Conservation (phyloP, 2,329 filamentous ascomycete species). For the Teratosphaeria epicoccoides region DNA sequence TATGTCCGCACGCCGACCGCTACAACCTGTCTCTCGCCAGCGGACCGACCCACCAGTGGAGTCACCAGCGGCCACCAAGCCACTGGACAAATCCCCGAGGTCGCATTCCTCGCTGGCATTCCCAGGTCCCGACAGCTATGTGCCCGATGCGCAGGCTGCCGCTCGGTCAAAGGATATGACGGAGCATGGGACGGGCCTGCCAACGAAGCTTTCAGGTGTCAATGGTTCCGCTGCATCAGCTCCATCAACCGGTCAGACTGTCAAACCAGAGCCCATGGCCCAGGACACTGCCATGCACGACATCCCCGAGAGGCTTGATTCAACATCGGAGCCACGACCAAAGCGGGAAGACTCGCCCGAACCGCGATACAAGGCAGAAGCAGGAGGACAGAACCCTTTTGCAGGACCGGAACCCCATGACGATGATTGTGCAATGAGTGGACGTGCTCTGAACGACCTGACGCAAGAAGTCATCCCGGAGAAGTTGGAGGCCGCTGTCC, state of each 20-base stretch:
- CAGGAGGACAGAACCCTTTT: constrained; percentile 9
- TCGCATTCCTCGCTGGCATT: background rate
- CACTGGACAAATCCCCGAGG: background rate
- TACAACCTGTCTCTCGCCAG: constrained; percentile 11
- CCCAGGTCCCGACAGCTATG: background rate
- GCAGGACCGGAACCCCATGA: constrained; percentile 4
- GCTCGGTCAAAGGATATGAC: background rate
- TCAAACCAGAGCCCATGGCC: background rate
- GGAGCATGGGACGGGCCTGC: too few relatives aligned
- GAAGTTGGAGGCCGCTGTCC: constrained; percentile 31
- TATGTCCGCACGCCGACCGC: constrained; percentile 5
- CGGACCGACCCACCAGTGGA: background rate
- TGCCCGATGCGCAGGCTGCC: background rate
- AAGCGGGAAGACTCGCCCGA: background rate
- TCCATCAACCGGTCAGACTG: background rate
- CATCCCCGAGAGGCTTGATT: background rate
- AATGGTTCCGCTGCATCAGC: background rate
- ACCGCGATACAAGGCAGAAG: background rate
- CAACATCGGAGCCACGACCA: background rate
- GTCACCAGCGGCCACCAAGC: background rate
- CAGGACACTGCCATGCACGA: background rate
- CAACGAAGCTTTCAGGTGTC: background rate
- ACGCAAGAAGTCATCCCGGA: constrained; percentile 23
- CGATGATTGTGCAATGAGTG: constrained; percentile 2
- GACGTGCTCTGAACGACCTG: constrained; percentile 23